Evolutionary conservation across 768 basidiomycete genomes (phyloP).

Genomic region (Cystobasidiopsis lactophilus): DNA sequence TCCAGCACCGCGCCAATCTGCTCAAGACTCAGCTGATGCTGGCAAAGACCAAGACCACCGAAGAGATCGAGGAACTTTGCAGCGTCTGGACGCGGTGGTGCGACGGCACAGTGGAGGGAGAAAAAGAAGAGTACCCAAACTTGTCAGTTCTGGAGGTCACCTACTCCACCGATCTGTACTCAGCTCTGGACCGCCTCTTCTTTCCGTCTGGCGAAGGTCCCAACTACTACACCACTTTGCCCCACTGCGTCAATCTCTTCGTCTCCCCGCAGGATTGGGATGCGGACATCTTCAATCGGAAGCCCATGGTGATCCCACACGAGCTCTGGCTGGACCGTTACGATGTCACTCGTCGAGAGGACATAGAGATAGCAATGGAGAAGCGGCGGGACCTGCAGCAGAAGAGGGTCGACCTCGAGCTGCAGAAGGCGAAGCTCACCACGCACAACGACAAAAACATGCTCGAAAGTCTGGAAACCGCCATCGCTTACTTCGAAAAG

Average conservation of each 20-base stretch:
- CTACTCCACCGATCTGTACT: not conserved
- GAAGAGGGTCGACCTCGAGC: not conserved
- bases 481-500: not conserved
- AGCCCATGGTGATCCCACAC: not conserved
- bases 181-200: not conserved
- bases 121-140: no score
- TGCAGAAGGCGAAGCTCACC: not conserved
- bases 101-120: no score
- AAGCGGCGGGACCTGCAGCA: not conserved
- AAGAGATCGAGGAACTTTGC: no score
- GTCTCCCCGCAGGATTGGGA: not conserved
- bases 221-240: not conserved
- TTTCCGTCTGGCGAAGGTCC: not conserved
- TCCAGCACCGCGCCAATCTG: no score
- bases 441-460: not conserved
- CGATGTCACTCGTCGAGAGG: not conserved
- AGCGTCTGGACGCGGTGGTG: no score
- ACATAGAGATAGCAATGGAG: not conserved
- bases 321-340: not conserved
- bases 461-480: not conserved
- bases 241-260: not conserved
- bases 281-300: not conserved
- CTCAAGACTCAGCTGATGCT: no score
- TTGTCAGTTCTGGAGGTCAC: not conserved
- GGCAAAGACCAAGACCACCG: no score